Percentiles rank a stretch among this genome's conserved stretches.
These are phyloP conservation scores for Silene latifolia DNA, from an alignment of 148 eudicot species.

Conservation along the genomic window DNA sequence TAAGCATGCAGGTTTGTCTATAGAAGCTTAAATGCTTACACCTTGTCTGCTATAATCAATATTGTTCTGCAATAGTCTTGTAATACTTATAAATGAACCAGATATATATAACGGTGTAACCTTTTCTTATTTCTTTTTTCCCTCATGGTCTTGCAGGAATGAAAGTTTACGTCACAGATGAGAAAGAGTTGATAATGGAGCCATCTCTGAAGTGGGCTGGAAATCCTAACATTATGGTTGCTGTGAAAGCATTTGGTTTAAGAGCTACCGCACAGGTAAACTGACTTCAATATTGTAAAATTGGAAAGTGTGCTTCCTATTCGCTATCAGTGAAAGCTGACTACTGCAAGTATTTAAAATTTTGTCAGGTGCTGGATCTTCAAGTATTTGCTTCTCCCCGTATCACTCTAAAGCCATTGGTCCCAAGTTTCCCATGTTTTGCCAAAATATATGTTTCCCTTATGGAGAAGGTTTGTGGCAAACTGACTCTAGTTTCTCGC, in stretches of 20 bases:
- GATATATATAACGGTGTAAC: not conserved
- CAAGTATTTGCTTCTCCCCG: slow-evolving; percentile 91
- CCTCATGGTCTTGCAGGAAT: slow-evolving; percentile 44
- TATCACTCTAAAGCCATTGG: slow-evolving; percentile 81
- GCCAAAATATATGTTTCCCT: slow-evolving; percentile 80
- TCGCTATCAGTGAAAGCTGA: not conserved
- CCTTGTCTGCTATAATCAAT: not conserved
- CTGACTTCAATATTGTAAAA: slow-evolving; percentile 3
- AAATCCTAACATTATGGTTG: slow-evolving; percentile 62
- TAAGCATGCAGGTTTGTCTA: too few species aligned
- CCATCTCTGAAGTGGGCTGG: slow-evolving; percentile 88
- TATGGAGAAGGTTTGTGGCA: slow-evolving; percentile 78
- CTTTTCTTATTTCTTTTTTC: slow-evolving; percentile 9
- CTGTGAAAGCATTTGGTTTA: slow-evolving; percentile 72
- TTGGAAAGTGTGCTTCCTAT: not conserved
- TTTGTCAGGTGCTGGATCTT: slow-evolving; percentile 72
- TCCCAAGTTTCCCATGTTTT: slow-evolving; percentile 94
- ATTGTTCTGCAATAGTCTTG: not conserved
- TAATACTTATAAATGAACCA: not conserved
- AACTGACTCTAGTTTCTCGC: not conserved
- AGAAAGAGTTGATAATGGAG: slow-evolving; percentile 88
- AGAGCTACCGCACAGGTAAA: slow-evolving; percentile 82
- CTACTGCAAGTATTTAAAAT: not conserved
- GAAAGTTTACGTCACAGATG: slow-evolving; percentile 81
- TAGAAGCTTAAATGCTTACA: not conserved